Base-by-base conservation (phyloP, 2,329 filamentous ascomycete species). In the Pyrenophora tritici-repentis region DNA sequence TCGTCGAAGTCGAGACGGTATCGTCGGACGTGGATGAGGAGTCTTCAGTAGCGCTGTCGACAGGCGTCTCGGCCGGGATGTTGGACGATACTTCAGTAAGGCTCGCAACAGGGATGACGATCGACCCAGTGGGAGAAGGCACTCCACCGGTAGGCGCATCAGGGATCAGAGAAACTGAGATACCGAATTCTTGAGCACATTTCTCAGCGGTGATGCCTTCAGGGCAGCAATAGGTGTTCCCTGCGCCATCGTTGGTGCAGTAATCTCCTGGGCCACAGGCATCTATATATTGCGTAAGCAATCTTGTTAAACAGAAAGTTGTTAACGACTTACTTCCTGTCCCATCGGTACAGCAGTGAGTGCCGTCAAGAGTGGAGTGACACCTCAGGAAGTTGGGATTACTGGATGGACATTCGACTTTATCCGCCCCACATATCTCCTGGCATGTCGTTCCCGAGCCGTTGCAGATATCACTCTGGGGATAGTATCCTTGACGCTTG, bases 231-330 rank as follows among this genome's bases (percentile, higher is more conserved):
- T 81, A 81, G 29, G 84, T 86, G 49, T 78, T 73, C 46, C 73
- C 70, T 37, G 70, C 62, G 44, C 72, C 68, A 66, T 85, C 79
- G 59, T 79, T 75, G n/a, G 82, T 79, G 75, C 85, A 87, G 77
- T 82, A 87, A 76, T 81, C 87, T 42, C 82, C 83, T 13, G 73
- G 68, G 26, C 83, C 79, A 69, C 85, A 87, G 26, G 84, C 83
- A 71, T 84, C 83, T 86, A 44, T 84, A 83, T 85, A 44, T 22
- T 18, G 3, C 4, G 12, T 6, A 1, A 2, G 38, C 65, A 47
- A 68, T 47, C 34, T 39, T 26, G 9, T 29, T 29, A 8, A 29
- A 2, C 9, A 12, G 2, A 3, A 9, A 29, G 10, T 4, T 13
- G 26, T 12, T 13, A 10, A 5, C 3, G 26, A 39, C n/a, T 18